Evolutionary conservation across 2,329 filamentous ascomycete genomes (phyloP).

Genomic region (Simplicillium sp.): DNA sequence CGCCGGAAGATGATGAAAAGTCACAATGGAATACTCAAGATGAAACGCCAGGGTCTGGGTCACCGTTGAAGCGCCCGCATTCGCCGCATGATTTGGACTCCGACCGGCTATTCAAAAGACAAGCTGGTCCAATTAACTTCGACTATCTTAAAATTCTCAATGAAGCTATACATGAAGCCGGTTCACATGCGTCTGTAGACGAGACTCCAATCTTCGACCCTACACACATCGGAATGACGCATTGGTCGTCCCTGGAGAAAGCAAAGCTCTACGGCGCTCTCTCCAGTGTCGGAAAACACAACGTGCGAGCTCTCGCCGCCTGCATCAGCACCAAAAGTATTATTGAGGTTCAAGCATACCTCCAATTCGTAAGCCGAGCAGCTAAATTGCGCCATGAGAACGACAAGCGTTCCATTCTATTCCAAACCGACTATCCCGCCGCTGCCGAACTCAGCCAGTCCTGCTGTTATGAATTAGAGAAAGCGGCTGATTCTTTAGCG

Average conservation of each 20-base stretch:
- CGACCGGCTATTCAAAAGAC: slow-evolving; percentile 33
- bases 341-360: slow-evolving; percentile 63
- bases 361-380: slow-evolving; percentile 50
- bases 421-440: slow-evolving; percentile 53
- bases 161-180: slow-evolving; percentile 45
- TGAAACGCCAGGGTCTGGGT: neutral
- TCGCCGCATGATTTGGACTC: too few relatives aligned
- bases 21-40: neutral
- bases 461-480: slow-evolving; percentile 57
- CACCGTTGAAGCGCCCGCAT: slow-evolving; percentile 17
- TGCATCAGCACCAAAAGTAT: slow-evolving; percentile 63
- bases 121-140: slow-evolving; percentile 29
- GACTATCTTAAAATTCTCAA: slow-evolving; percentile 46
- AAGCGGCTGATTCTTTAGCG: slow-evolving; percentile 56
- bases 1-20: too few relatives aligned
- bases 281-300: slow-evolving; percentile 51
- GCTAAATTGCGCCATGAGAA: slow-evolving; percentile 28
- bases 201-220: slow-evolving; percentile 21
- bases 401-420: slow-evolving; percentile 21
- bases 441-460: slow-evolving; percentile 62
- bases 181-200: slow-evolving; percentile 22
- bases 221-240: slow-evolving; percentile 57
- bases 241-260: slow-evolving; percentile 68
- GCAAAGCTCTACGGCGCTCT: slow-evolving; percentile 57
- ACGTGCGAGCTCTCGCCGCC: slow-evolving; percentile 51